These are phyloP conservation scores for Rhypophila decipiens DNA, from an alignment of 495 filamentous ascomycete genomes.

Conservation along the genomic window DNA sequence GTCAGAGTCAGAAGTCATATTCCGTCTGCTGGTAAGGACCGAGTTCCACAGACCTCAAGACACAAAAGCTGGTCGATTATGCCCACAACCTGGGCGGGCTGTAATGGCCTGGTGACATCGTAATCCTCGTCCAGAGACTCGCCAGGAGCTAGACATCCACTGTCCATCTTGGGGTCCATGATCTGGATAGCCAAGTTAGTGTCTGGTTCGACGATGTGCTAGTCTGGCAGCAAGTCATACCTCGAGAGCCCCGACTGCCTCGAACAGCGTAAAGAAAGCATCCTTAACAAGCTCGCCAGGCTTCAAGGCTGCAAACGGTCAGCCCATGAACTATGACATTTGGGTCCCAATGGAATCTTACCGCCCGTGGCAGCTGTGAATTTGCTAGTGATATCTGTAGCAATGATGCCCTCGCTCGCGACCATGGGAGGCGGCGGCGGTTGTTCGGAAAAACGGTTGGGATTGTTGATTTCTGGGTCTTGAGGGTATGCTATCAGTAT, in stretches of 20 bases:
- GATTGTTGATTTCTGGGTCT: slow-evolving; percentile 21
- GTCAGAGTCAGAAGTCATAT: background rate
- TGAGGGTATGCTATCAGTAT: too few species aligned
- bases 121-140: slow-evolving; percentile 82
- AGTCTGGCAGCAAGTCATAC: too few species aligned
- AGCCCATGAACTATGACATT: background rate
- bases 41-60: slow-evolving; percentile 58
- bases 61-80: slow-evolving; percentile 92
- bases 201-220: background rate
- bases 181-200: slow-evolving; percentile 50
- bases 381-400: slow-evolving; percentile 70
- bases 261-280: slow-evolving; percentile 87
- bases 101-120: slow-evolving; percentile 62
- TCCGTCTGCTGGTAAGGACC: background rate
- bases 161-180: slow-evolving; percentile 99
- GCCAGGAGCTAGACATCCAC: slow-evolving; percentile 67
- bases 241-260: slow-evolving; percentile 91
- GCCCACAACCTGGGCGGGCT: slow-evolving; percentile 76
- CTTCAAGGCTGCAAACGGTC: slow-evolving; percentile 51
- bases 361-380: slow-evolving; percentile 66
- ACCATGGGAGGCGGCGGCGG: slow-evolving; percentile 28
- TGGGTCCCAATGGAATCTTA: slow-evolving; percentile 20
- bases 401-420: slow-evolving; percentile 43
- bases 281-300: slow-evolving; percentile 88
- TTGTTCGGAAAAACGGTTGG: slow-evolving; percentile 10